Evolutionary conservation across 2,329 filamentous ascomycete genomes (phyloP).

Genomic region (Colletotrichum lupini): DNA sequence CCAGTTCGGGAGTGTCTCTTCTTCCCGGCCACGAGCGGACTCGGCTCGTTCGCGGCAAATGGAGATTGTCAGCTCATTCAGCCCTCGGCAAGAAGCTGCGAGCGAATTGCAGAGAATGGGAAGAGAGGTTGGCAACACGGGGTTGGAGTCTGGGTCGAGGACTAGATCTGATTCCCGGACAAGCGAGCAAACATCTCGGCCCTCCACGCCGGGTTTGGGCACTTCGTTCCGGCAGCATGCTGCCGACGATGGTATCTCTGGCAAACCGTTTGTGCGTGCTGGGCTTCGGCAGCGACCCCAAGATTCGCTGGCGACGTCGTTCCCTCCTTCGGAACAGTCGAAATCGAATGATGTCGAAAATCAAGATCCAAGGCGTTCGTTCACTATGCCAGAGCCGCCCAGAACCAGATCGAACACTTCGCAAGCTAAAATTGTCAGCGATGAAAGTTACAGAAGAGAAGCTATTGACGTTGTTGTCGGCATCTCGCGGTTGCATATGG

Average conservation of each 20-base stretch:
- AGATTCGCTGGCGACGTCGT: slow-evolving; percentile 8
- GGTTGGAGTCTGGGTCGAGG: neutral
- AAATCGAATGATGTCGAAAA: neutral
- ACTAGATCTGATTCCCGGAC: slow-evolving; percentile 28
- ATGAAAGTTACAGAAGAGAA: slow-evolving; percentile 35
- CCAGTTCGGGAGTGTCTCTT: neutral
- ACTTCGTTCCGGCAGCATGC: slow-evolving; percentile 24
- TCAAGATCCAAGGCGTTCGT: neutral
- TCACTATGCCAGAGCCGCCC: neutral
- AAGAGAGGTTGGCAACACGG: slow-evolving; percentile 10
- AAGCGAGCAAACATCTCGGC: slow-evolving; percentile 28
- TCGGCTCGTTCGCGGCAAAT: slow-evolving; percentile 31
- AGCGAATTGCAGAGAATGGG: slow-evolving; percentile 6
- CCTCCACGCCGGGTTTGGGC: slow-evolving; percentile 15
- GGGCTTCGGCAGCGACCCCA: slow-evolving; percentile 43
- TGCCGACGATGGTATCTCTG: slow-evolving; percentile 63
- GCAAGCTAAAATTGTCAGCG: slow-evolving; percentile 3
- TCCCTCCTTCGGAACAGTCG: slow-evolving; percentile 34
- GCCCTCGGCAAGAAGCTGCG: slow-evolving; percentile 21
- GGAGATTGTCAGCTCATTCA: slow-evolving; percentile 31
- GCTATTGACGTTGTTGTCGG: slow-evolving; percentile 81
- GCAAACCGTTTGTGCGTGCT: slow-evolving; percentile 63
- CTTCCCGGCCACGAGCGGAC: slow-evolving; percentile 23
- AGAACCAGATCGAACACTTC: neutral
- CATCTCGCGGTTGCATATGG: slow-evolving; percentile 88